phyloP scores from a whole-genome alignment of 768 basidiomycete species.

The Tylopilus sp. region DNA sequence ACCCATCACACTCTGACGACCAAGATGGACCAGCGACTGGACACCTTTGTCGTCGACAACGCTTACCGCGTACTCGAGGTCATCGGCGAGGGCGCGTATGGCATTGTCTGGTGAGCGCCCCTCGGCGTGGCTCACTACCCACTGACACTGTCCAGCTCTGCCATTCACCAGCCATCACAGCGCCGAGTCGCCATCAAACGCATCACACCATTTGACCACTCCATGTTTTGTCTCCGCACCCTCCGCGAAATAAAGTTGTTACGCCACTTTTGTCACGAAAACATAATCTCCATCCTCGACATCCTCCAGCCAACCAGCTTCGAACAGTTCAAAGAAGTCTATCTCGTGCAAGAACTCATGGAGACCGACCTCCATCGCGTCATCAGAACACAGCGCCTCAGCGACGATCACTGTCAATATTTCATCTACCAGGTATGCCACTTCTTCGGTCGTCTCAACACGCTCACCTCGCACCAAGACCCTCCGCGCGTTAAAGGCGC shows the following conservation, averaged over 20 bases:
- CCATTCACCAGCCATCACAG: conserved; percentile 71
- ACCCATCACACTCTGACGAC: conserved; percentile 8
- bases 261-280: conserved; percentile 79
- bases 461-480: conserved; percentile 45
- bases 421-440: conserved; percentile 86
- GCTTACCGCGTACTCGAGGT: conserved; percentile 76
- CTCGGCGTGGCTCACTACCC: background rate
- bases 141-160: conserved; percentile 44
- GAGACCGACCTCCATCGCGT: conserved; percentile 97
- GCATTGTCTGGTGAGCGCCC: conserved; percentile 64
- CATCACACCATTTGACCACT: conserved; percentile 92
- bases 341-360: conserved; percentile 70
- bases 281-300: conserved; percentile 95
- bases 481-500: conserved; percentile 87
- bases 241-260: conserved; percentile 91
- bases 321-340: conserved; percentile 83
- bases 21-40: conserved; percentile 29
- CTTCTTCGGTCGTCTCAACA: conserved; percentile 1
- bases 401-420: conserved; percentile 95
- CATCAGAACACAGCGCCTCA: conserved; percentile 89
- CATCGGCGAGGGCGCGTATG: conserved; percentile 94
- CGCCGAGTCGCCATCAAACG: conserved; percentile 94
- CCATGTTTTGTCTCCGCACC: conserved; percentile 85
- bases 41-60: conserved; percentile 48
- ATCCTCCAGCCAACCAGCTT: conserved; percentile 79